Evolutionary conservation across 768 basidiomycete species (phyloP).

Genomic region (Mycena filopes): DNA sequence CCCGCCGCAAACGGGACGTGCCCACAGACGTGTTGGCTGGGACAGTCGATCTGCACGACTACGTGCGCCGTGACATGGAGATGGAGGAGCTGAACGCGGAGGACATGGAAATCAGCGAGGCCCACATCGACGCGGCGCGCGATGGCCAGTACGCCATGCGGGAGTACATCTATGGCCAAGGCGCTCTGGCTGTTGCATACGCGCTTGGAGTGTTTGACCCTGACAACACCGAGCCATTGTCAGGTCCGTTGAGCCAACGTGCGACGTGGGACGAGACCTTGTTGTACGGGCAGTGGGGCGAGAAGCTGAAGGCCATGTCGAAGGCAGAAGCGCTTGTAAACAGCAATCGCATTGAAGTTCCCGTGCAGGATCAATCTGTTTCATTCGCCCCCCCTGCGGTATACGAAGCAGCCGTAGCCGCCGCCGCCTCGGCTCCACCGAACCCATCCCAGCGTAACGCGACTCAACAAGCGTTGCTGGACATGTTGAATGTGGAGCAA

Average conservation of each 20-base stretch:
- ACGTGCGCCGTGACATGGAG: slow-evolving; percentile 3
- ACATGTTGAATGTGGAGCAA: not conserved
- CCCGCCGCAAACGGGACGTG: slow-evolving; percentile 8
- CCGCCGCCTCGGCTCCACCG: not conserved
- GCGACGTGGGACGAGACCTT: not conserved
- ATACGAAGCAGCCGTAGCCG: not conserved
- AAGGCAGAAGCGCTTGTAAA: not conserved
- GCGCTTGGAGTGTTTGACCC: not conserved
- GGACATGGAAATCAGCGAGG: not conserved
- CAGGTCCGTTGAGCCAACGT: not conserved
- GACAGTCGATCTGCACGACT: not conserved
- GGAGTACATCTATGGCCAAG: not conserved
- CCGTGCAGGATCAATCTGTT: not conserved
- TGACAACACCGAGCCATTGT: not conserved
- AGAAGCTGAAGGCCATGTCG: not conserved
- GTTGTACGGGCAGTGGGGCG: not conserved
- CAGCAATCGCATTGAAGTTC: not conserved
- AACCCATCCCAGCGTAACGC: not conserved
- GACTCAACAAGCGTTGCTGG: not conserved
- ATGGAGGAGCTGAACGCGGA: not conserved
- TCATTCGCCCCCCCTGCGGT: not conserved
- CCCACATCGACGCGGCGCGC: not conserved
- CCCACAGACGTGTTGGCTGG: not conserved
- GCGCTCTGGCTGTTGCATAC: not conserved
- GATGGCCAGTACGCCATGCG: not conserved